These are phyloP conservation scores for Udeniomyces megalosporus DNA, from an alignment of 768 basidiomycete genomes.

Conservation along the genomic window DNA sequence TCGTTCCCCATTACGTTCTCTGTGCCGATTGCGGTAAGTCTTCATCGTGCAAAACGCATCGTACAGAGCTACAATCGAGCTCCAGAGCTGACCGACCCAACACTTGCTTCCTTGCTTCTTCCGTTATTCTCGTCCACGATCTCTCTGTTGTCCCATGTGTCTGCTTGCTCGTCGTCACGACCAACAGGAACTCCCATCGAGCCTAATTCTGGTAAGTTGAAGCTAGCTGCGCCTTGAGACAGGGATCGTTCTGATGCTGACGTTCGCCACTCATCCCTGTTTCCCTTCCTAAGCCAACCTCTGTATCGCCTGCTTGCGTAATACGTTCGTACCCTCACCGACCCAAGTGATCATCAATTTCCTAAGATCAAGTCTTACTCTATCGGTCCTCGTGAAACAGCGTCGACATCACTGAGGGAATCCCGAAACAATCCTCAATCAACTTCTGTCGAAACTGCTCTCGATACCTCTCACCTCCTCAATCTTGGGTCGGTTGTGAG, in stretches of 20 bases:
- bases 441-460: slow-evolving; percentile 93
- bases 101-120: no score
- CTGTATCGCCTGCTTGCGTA: slow-evolving; percentile 73
- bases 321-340: slow-evolving; percentile 42
- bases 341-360: no score
- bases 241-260: no score
- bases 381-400: slow-evolving; percentile 35
- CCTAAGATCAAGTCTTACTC: background rate
- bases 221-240: no score
- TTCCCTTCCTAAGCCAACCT: slow-evolving; percentile 41
- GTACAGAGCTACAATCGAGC: background rate
- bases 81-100: background rate
- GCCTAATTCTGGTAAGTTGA: slow-evolving; percentile 49
- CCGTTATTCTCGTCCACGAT: no score
- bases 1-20: slow-evolving; percentile 63
- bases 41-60: no score
- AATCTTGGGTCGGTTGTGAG: slow-evolving; percentile 65
- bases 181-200: slow-evolving; percentile 73
- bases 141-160: background rate
- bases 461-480: slow-evolving; percentile 80
- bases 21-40: slow-evolving; percentile 72
- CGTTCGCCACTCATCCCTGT: background rate
- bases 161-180: background rate
- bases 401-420: slow-evolving; percentile 94
- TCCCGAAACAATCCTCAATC: slow-evolving; percentile 83